Percentiles rank a stretch among this genome's conserved stretches.
phyloP scores from a whole-genome alignment of 768 basidiomycete genomes.

The Suillus brevipes region DNA sequence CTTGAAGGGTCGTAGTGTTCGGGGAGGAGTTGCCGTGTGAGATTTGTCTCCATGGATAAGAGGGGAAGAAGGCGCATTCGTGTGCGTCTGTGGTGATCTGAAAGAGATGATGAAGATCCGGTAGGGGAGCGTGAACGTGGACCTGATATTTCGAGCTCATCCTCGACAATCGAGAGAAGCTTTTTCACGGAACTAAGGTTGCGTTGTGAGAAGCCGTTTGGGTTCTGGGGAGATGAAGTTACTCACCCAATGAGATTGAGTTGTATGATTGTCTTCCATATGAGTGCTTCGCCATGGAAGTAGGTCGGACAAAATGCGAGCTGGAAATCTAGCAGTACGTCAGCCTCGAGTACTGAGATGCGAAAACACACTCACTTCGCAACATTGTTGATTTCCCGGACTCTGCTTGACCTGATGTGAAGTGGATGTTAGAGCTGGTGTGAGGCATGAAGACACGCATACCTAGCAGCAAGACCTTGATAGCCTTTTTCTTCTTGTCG shows the following conservation, averaged over 20 bases:
- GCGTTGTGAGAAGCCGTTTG: background rate
- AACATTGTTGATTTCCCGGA: slow-evolving; percentile 34
- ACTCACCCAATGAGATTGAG: slow-evolving; percentile 66
- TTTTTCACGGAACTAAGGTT: slow-evolving; percentile 52
- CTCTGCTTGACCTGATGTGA: slow-evolving; percentile 29
- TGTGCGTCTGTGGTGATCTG: slow-evolving; percentile 37
- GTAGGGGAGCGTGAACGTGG: slow-evolving; percentile 17
- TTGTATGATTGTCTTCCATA: slow-evolving; percentile 68
- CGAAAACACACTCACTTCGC: slow-evolving; percentile 17
- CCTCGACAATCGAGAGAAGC: slow-evolving; percentile 53
- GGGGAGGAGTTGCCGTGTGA: slow-evolving; percentile 51
- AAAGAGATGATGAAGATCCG: slow-evolving; percentile 32
- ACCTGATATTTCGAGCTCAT: slow-evolving; percentile 42
- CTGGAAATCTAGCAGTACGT: slow-evolving; percentile 55
- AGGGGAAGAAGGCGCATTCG: slow-evolving; percentile 50
- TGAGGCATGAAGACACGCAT: fast-evolving
- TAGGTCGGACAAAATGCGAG: slow-evolving; percentile 61
- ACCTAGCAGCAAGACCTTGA: slow-evolving; percentile 33
- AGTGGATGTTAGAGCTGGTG: background rate
- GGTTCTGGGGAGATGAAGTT: background rate
- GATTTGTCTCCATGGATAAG: slow-evolving; percentile 53
- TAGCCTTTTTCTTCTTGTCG: slow-evolving; percentile 28
- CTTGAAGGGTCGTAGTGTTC: slow-evolving; percentile 35
- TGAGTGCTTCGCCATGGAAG: slow-evolving; percentile 55
- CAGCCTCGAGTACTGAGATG: background rate